Percentiles rank a stretch among this genome's conserved stretches.
These are phyloP conservation scores for Phialophora tarda DNA, from an alignment of 2,329 filamentous ascomycete genomes.

Conservation along the genomic window DNA sequence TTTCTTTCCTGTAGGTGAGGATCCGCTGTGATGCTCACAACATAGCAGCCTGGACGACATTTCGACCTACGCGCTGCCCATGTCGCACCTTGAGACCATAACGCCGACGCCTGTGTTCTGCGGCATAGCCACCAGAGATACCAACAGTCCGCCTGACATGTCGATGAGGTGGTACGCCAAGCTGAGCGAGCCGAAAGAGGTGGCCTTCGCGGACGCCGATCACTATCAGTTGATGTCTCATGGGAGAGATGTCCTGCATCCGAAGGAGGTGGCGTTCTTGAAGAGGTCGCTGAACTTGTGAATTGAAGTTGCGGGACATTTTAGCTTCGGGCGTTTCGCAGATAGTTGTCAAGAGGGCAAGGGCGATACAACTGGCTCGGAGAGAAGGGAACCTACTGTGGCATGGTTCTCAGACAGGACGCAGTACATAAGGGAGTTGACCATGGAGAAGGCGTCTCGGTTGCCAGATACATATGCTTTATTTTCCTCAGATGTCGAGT, in stretches of 20 bases:
- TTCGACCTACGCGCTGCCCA: slow-evolving; percentile 34
- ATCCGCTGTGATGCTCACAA: slow-evolving; percentile 4
- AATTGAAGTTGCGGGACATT: not conserved
- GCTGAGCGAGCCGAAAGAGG: slow-evolving; percentile 48
- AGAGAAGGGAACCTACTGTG: too few species aligned
- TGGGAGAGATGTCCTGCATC: slow-evolving; percentile 39
- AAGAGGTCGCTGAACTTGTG: slow-evolving; percentile 29
- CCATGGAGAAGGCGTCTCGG: too few species aligned
- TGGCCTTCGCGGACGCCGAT: slow-evolving; percentile 45
- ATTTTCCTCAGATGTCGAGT: too few species aligned
- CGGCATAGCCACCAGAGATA: slow-evolving; percentile 44
- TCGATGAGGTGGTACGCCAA: slow-evolving; percentile 44
- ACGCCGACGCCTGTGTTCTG: slow-evolving; percentile 48
- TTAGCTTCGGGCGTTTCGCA: too few species aligned
- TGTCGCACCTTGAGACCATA: slow-evolving; percentile 43
- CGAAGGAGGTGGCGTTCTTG: slow-evolving; percentile 44
- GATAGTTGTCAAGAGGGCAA: too few species aligned
- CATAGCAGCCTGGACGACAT: slow-evolving; percentile 23
- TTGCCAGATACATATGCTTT: too few species aligned
- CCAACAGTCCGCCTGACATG: slow-evolving; percentile 43
- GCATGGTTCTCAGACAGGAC: too few species aligned
- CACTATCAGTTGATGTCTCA: slow-evolving; percentile 49
- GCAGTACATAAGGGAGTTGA: too few species aligned
- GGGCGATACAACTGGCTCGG: too few species aligned
- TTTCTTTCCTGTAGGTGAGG: not conserved